phyloP scores from a whole-genome alignment of 2,329 filamentous ascomycete species.

The Chaetomiaceae sp. region DNA sequence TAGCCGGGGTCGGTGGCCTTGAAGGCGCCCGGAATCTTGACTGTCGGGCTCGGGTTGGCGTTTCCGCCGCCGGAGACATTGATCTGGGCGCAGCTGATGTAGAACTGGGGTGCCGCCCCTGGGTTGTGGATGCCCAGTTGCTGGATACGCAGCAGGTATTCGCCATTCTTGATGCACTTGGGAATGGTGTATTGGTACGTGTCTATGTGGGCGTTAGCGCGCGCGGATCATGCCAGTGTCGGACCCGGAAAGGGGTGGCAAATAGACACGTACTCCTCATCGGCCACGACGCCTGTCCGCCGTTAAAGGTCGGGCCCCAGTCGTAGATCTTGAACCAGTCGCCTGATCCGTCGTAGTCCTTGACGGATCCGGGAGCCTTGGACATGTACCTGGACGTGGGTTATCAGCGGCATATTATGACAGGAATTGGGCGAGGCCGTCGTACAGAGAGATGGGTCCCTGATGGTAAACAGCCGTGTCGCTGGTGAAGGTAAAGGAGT shows the following conservation, averaged over 20 bases:
- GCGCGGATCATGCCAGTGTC: not conserved
- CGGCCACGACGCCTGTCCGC: slow-evolving; percentile 24
- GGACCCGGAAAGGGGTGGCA: not conserved
- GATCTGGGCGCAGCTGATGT: slow-evolving; percentile 38
- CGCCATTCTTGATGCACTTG: slow-evolving; percentile 28
- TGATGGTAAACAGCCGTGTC: slow-evolving; percentile 42
- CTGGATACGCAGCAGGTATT: slow-evolving; percentile 43
- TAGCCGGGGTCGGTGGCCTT: slow-evolving; percentile 34
- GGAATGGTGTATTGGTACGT: slow-evolving; percentile 26
- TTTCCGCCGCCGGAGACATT: slow-evolving; percentile 35
- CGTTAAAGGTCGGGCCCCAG: slow-evolving; percentile 29
- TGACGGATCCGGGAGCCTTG: slow-evolving; percentile 35
- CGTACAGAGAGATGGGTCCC: slow-evolving; percentile 38
- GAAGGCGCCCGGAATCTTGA: slow-evolving; percentile 36
- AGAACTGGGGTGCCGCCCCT: slow-evolving; percentile 38
- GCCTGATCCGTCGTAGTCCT: slow-evolving; percentile 37
- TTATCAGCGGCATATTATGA: not conserved
- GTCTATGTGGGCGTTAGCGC: slow-evolving; percentile 14
- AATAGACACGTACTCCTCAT: slow-evolving; percentile 29
- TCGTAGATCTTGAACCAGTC: slow-evolving; percentile 43
- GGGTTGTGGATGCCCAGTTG: slow-evolving; percentile 41
- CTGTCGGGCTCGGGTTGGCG: slow-evolving; percentile 33
- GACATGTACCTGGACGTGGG: slow-evolving; percentile 35
- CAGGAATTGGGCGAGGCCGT: not conserved
- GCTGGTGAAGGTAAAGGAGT: slow-evolving; percentile 37